These are phyloP conservation scores for Geotrichum candidum DNA, from an alignment of 1,139 yeast species.

Conservation along the genomic window DNA sequence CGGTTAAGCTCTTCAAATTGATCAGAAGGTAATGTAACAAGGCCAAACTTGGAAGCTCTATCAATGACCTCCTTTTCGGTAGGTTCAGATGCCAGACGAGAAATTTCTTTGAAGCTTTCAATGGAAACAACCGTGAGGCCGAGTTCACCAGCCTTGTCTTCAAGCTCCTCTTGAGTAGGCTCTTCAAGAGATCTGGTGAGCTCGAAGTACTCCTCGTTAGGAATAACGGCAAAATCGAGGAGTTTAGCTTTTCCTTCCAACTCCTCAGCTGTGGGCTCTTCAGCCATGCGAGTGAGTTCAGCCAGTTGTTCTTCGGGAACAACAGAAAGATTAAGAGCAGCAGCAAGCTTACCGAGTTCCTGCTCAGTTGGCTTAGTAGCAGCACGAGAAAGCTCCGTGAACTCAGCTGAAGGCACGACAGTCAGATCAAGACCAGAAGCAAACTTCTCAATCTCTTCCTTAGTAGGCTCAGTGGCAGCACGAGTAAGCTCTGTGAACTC, in stretches of 20 bases:
- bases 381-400: constrained; percentile 10
- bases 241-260: constrained; percentile 18
- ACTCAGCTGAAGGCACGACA: constrained; percentile 25
- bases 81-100: constrained; percentile 23
- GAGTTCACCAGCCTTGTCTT: constrained; percentile 35
- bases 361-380: constrained; percentile 20
- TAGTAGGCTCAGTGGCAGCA: constrained; percentile 21
- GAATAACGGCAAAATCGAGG: constrained; percentile 8
- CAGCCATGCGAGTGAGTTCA: constrained; percentile 21
- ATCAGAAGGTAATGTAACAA: constrained; percentile 30
- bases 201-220: constrained; percentile 12
- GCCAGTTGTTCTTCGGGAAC: constrained; percentile 24
- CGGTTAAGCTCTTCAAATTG: constrained; percentile 17
- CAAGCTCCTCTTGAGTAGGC: constrained; percentile 26
- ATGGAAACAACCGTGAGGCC: constrained; percentile 15
- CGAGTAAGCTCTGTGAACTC: constrained; percentile 29
- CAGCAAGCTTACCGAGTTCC: constrained; percentile 15
- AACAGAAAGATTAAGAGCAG: constrained; percentile 19
- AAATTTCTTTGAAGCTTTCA: constrained; percentile 21
- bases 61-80: constrained; percentile 32
- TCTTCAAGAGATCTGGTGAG: constrained; percentile 16
- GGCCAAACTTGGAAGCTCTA: constrained; percentile 24
- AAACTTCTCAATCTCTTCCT: constrained; percentile 18
- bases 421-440: constrained; percentile 32
- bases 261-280: constrained; percentile 31